Conservation (phyloP, 768 basidiomycete species). For the Termitomyces eurrhizus region DNA sequence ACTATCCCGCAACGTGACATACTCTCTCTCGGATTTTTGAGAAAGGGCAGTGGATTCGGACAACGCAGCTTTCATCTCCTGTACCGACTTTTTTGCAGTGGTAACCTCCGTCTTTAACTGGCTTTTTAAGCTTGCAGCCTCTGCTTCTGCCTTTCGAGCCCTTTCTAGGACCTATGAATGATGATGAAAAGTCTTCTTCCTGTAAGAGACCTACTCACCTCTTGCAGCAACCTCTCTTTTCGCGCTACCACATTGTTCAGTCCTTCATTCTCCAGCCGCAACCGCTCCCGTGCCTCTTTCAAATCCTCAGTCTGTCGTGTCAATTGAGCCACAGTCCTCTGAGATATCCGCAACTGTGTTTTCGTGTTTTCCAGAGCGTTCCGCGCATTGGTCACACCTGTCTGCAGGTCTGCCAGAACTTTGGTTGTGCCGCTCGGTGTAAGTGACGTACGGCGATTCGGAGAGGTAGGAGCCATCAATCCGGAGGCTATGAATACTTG, state of each 20-base stretch:
- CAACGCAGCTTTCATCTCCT: conserved; percentile 77
- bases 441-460: conserved; percentile 51
- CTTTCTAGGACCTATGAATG: conserved; percentile 67
- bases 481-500: conserved; percentile 33
- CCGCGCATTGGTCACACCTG: conserved; percentile 74
- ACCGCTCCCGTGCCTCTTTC: conserved; percentile 80
- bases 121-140: conserved; percentile 60
- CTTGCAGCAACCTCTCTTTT: conserved; percentile 84
- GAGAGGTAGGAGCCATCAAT: conserved; percentile 50
- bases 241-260: conserved; percentile 84
- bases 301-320: conserved; percentile 86
- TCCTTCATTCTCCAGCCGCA: conserved; percentile 83
- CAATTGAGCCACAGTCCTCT: conserved; percentile 78
- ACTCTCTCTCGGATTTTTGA: conserved; percentile 81
- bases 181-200: not conserved
- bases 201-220: conserved; percentile 42
- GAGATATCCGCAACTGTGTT: conserved; percentile 73
- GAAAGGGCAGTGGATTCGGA: conserved; percentile 73
- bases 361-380: conserved; percentile 87
- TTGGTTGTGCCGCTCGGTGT: conserved; percentile 82
- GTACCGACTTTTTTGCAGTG: conserved; percentile 67
- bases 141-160: conserved; percentile 81
- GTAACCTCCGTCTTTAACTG: conserved; percentile 73
- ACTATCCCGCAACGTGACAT: conserved; percentile 72
- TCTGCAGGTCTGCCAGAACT: conserved; percentile 83